Evolutionary conservation across 1,139 yeast genomes (phyloP).

Genomic region (Pichia sp.): DNA sequence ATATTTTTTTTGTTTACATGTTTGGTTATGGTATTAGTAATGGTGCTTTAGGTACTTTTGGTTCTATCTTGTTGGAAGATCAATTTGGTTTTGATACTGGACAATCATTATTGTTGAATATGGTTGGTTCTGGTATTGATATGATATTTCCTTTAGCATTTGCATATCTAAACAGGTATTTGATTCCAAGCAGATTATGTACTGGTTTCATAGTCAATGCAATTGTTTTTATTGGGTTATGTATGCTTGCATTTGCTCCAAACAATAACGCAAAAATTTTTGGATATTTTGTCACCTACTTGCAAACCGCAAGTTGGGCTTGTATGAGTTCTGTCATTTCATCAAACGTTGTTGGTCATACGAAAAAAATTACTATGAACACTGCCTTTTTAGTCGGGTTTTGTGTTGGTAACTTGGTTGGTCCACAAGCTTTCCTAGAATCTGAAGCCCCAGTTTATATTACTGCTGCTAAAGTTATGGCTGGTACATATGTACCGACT

Average conservation of each 20-base stretch:
- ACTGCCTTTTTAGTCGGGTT: slow-evolving; percentile 50
- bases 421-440: slow-evolving; percentile 43
- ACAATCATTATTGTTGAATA: slow-evolving; percentile 30
- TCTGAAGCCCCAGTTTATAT: slow-evolving; percentile 40
- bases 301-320: slow-evolving; percentile 39
- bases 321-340: slow-evolving; percentile 37
- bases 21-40: slow-evolving; percentile 32
- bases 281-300: slow-evolving; percentile 38
- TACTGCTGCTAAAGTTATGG: slow-evolving; percentile 42
- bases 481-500: slow-evolving; percentile 27
- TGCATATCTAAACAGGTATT: slow-evolving; percentile 1
- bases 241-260: slow-evolving; percentile 44
- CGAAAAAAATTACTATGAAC: slow-evolving; percentile 40
- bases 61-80: slow-evolving; percentile 21
- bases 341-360: slow-evolving; percentile 58
- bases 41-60: slow-evolving; percentile 33
- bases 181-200: slow-evolving; percentile 14
- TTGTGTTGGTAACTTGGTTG: slow-evolving; percentile 60
- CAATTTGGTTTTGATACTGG: slow-evolving; percentile 19
- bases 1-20: slow-evolving; percentile 32
- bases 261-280: slow-evolving; percentile 33
- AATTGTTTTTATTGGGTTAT: slow-evolving; percentile 36
- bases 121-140: slow-evolving; percentile 33
- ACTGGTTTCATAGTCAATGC: slow-evolving; percentile 28
- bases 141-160: slow-evolving; percentile 27